These are phyloP conservation scores for Dactylonectria macrodidyma DNA, from an alignment of 2,329 filamentous ascomycete species.

Conservation along the genomic window DNA sequence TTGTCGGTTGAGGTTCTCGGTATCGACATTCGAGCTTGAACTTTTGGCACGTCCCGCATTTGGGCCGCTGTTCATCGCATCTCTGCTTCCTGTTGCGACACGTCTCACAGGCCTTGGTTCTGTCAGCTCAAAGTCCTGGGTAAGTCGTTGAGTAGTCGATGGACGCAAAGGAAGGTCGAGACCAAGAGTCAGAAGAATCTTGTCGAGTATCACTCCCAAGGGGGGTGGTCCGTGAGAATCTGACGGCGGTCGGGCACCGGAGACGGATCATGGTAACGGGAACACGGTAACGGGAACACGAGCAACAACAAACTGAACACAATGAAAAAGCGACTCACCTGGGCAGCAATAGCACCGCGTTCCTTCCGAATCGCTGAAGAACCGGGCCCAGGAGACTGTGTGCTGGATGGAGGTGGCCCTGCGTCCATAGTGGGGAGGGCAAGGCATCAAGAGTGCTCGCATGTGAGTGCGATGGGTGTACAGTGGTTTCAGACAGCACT, in stretches of 20 bases:
- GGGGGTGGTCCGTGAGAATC: slow-evolving; percentile 21
- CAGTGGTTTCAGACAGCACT: slow-evolving; percentile 46
- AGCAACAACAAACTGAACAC: neutral
- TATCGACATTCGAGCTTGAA: slow-evolving; percentile 73
- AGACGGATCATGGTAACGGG: slow-evolving; percentile 11
- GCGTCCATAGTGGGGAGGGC: slow-evolving; percentile 45
- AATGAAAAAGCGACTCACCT: slow-evolving; percentile 47
- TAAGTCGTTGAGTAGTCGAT: neutral
- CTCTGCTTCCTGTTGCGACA: slow-evolving; percentile 74
- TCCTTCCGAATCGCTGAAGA: slow-evolving; percentile 54
- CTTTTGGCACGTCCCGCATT: slow-evolving; percentile 71
- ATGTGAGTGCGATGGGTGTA: slow-evolving; percentile 35
- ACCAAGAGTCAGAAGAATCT: neutral
- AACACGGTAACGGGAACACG: neutral
- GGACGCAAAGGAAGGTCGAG: neutral
- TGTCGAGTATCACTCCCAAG: slow-evolving; percentile 6
- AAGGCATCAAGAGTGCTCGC: slow-evolving; percentile 37
- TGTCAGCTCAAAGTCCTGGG: slow-evolving; percentile 28
- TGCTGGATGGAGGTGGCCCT: slow-evolving; percentile 46
- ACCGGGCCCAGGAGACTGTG: slow-evolving; percentile 53
- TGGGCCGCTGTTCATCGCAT: slow-evolving; percentile 75
- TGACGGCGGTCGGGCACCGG: slow-evolving; percentile 19
- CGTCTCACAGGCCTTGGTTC: slow-evolving; percentile 67
- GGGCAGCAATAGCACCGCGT: slow-evolving; percentile 57
- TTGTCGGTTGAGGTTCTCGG: slow-evolving; percentile 72